Evolutionary conservation across 2,329 filamentous ascomycete species (phyloP), one percentile per base, ranked within the genome.

Genomic region (Bipolaris sorokiniana): DNA sequence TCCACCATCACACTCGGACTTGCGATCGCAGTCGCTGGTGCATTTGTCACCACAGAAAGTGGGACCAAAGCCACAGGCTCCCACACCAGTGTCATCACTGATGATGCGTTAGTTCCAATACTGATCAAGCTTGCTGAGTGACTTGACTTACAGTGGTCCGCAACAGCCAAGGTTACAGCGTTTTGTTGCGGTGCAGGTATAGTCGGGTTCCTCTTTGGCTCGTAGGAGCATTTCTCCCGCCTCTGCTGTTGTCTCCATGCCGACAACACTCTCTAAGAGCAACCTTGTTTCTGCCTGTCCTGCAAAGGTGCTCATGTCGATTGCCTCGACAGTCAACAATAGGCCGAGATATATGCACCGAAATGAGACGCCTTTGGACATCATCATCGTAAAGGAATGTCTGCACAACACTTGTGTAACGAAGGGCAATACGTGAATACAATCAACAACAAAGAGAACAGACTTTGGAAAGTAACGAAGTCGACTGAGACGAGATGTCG

Each of bases 251-350:
- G 31, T 18, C n/a, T 52, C 50, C 41, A 23, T 18, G 34, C 50
- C 49, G 11, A 40, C 38, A n/a, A n/a, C 49, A 13, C 16, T 52
- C 31, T 52, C 49, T 38, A 52, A 23, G 40, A 52, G 49, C 15
- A 52, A n/a, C 31, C 10, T 52, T 26, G 7, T n/a, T 46, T 52
- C 40, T 23, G 49, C 49, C 31, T 52, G 49, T n/a, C 49, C 38
- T 7, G 28, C 37, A 36, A 52, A 52, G n/a, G 49, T 45, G 13
- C 26, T 23, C 49, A 52, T 16, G 23, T 52, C 40, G 18, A 52
- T 38, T 45, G 38, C 49, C 18, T 46, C 28, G 7, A 23, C 28
- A 16, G 49, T 26, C 49, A 45, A 11, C 3, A 52, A 18, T 26
- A 52, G 49, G 38, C 38, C n/a, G 20, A 52, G 28, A 2, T 26